Conservation (phyloP, 495 filamentous ascomycete genomes). For the Talaromyces proteolyticus region DNA sequence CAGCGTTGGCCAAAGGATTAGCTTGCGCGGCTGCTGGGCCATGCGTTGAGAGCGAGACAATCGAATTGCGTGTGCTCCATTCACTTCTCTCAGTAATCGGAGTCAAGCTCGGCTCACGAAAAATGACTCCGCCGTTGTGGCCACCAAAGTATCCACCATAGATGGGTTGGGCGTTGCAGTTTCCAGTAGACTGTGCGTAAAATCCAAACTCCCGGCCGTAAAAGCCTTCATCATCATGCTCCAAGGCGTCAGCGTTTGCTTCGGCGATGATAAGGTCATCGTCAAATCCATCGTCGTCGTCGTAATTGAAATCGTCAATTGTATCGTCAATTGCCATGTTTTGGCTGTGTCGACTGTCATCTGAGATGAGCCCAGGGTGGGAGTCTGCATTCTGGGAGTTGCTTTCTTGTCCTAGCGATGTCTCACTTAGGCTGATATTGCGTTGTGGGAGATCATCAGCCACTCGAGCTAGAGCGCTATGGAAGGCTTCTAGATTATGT, state of each 20-base stretch:
- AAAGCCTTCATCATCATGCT: conserved; percentile 85
- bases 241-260: conserved; percentile 89
- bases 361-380: conserved; percentile 41
- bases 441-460: conserved; percentile 65
- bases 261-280: conserved; percentile 91
- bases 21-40: conserved; percentile 29
- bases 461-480: conserved; percentile 74
- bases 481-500: conserved; percentile 64
- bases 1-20: conserved; percentile 48
- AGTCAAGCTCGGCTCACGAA: conserved; percentile 84
- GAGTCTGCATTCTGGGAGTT: conserved; percentile 32
- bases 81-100: conserved; percentile 96
- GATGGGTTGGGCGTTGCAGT: conserved; percentile 45
- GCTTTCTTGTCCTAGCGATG: conserved; percentile 31
- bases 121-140: conserved; percentile 63
- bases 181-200: conserved; percentile 59
- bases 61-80: conserved; percentile 88
- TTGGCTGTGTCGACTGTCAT: conserved; percentile 41
- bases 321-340: conserved; percentile 34
- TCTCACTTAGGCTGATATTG: conserved; percentile 35
- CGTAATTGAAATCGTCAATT: conserved; percentile 48
- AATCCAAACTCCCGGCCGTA: conserved; percentile 99
- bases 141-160: conserved; percentile 93
- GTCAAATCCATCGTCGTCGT: conserved; percentile 59
- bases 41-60: conserved; percentile 66